Percentiles rank a stretch among this genome's conserved stretches.
phyloP scores from a whole-genome alignment of 2,329 filamentous ascomycete species.

The Pyrenophora seminiperda region DNA sequence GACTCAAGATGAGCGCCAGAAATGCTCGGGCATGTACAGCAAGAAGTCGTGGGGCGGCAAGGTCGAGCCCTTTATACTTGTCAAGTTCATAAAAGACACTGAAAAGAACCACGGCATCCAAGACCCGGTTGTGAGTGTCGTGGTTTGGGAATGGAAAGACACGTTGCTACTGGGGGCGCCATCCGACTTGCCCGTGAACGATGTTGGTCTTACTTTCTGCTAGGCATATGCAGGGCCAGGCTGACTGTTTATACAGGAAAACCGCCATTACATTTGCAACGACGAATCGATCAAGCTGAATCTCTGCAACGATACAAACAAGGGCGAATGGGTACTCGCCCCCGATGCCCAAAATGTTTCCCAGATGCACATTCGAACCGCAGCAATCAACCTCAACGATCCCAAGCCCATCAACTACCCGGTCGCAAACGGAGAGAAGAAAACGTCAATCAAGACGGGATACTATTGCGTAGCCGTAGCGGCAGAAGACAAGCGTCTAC shows the following conservation, averaged over 20 bases:
- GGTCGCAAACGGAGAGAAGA: conserved; percentile 59
- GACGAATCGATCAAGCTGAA: conserved; percentile 69
- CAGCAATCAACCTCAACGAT: conserved; percentile 81
- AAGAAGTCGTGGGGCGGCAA: conserved; percentile 84
- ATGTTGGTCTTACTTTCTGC: conserved; percentile 26
- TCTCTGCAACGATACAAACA: conserved; percentile 75
- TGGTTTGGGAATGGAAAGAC: conserved; percentile 95
- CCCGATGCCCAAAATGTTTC: conserved; percentile 75
- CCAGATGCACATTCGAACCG: conserved; percentile 73
- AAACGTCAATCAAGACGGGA: conserved; percentile 69
- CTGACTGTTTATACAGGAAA: conserved; percentile 29
- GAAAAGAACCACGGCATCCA: conserved; percentile 61
- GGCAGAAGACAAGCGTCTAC: conserved; percentile 65
- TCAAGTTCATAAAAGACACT: conserved; percentile 70
- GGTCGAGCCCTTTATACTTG: conserved; percentile 84
- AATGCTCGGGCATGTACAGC: conserved; percentile 95
- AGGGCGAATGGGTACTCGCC: conserved; percentile 83
- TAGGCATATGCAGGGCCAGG: not conserved
- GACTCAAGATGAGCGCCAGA: conserved; percentile 80
- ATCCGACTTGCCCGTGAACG: conserved; percentile 33
- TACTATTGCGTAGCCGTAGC: conserved; percentile 93
- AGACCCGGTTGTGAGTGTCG: conserved; percentile 78
- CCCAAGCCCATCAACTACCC: conserved; percentile 77
- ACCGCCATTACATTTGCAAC: conserved; percentile 77
- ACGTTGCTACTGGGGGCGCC: conserved; percentile 75